phyloP scores from a whole-genome alignment of 2,329 filamentous ascomycete genomes.

The Alternaria sp. region DNA sequence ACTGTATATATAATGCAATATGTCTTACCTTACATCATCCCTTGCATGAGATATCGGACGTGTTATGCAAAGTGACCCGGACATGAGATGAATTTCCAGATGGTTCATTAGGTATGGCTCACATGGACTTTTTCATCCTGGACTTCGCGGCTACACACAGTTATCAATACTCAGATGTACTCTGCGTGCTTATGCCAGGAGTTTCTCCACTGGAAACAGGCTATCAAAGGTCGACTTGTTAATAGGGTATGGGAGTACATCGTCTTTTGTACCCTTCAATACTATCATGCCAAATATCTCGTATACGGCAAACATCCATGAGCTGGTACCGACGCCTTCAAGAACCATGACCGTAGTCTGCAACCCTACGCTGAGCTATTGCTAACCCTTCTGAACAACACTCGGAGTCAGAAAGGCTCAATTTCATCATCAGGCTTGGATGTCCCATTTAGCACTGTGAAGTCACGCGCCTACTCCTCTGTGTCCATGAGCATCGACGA shows the following conservation, averaged over 20 bases:
- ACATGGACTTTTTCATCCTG: neutral
- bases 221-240: neutral
- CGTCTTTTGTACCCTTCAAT: neutral
- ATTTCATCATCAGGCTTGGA: too few species aligned
- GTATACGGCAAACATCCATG: neutral
- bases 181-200: neutral
- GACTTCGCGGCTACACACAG: neutral
- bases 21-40: neutral
- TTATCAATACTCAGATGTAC: neutral
- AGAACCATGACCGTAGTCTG: neutral
- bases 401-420: too few species aligned
- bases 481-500: too few species aligned
- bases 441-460: too few species aligned
- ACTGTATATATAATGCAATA: neutral
- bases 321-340: neutral
- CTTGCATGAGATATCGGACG: neutral
- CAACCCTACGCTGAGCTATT: neutral
- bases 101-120: neutral
- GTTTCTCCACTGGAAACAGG: neutral
- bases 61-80: neutral
- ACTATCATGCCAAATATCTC: neutral
- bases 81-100: neutral
- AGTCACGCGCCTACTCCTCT: too few species aligned
- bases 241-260: neutral
- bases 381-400: too few species aligned